Percentiles rank a stretch among this genome's conserved stretches.
Conservation (phyloP, 495 filamentous ascomycete genomes). For the Podospora tetraspora region DNA sequence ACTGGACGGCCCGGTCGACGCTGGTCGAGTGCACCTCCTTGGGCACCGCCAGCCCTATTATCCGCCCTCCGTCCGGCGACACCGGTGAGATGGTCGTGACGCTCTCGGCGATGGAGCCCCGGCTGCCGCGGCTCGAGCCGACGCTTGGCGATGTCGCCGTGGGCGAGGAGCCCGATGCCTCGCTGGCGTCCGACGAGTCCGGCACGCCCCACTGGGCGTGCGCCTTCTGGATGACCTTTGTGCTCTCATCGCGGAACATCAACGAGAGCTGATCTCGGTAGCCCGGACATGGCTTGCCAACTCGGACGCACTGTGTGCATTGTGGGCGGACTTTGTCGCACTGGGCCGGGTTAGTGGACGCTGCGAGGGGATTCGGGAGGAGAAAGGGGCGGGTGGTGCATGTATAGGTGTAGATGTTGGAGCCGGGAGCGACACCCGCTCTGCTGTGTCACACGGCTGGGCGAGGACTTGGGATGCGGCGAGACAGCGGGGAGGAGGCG, state of each 20-base stretch:
- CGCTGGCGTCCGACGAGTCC: conserved; percentile 14
- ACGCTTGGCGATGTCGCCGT: conserved; percentile 13
- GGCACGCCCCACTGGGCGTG: conserved; percentile 48
- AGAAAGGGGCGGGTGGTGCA: conserved; percentile 21
- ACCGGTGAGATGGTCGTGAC: conserved; percentile 11
- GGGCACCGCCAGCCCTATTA: conserved; percentile 1
- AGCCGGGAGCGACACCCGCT: background rate
- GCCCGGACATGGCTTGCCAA: conserved; percentile 57
- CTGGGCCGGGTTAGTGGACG: conserved; percentile 32
- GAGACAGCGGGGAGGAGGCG: conserved; percentile 1
- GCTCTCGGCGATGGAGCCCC: conserved; percentile 2
- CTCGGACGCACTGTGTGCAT: conserved; percentile 60
- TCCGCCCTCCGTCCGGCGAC: conserved; percentile 5
- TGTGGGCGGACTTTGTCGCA: conserved; percentile 61
- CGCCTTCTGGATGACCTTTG: conserved; percentile 59
- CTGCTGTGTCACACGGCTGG: background rate
- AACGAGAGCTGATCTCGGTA: conserved; percentile 64
- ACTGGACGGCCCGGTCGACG: conserved; percentile 41
- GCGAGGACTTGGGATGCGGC: background rate
- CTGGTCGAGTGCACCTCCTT: conserved; percentile 24
- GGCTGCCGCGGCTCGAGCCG: conserved; percentile 9
- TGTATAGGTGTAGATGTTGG: background rate
- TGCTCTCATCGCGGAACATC: conserved; percentile 70
- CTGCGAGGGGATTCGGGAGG: background rate
- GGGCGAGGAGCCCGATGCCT: conserved; percentile 30